Base-by-base conservation (phyloP, 305 asterid genomes). In the Andrographis paniculata region DNA sequence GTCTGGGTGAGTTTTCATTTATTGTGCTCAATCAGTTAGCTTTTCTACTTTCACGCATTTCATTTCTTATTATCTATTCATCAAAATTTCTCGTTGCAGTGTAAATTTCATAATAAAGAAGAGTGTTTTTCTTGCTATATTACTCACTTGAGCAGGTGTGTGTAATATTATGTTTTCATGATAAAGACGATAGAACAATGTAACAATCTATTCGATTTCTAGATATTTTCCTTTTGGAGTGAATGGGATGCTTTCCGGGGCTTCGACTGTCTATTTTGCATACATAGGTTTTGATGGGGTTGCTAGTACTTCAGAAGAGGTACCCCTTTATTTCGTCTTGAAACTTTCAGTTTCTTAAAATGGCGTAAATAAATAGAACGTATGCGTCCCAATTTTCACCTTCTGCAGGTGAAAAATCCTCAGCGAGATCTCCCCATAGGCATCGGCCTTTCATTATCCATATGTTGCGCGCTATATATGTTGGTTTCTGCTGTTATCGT, bases 251-350 rank as follows among this genome's bases (percentile, higher is more conserved):
- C 95, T 89, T 63, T 92, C 96, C 50, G 98, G 98, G 47, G 93
- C 98, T 53, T 80, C 98, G 39, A 86, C 98, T 16, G 95, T 89
- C 52, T 89, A 86, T 73, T 89, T 89, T 70, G 81, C 98, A 9
- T 89, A 50, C 55, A 73, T 86, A 56, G 98, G 98, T 35, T 89
- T 89, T 60, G 98, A 89, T 73, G 71, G 88, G 33, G 92, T 89
- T 48, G 93, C 98, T 53, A 89, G 98, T 67, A 80, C 98, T 55
- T 96, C 98, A 13, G 98, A 89, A 71, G 98, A 89, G 95, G 98
- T 82, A 66, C 19, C 39, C 10, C n/a, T 5, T 13, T 35, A 8
- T 18, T 21, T 9, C 44, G 53, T 46, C 10, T 9, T 16, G 44
- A 9, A 48, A 21, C 3, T 20, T 18, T 46, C 36, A 17, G 10